Conservation (phyloP, 2,329 filamentous ascomycete species). For the Phyllosticta citribraziliensis region DNA sequence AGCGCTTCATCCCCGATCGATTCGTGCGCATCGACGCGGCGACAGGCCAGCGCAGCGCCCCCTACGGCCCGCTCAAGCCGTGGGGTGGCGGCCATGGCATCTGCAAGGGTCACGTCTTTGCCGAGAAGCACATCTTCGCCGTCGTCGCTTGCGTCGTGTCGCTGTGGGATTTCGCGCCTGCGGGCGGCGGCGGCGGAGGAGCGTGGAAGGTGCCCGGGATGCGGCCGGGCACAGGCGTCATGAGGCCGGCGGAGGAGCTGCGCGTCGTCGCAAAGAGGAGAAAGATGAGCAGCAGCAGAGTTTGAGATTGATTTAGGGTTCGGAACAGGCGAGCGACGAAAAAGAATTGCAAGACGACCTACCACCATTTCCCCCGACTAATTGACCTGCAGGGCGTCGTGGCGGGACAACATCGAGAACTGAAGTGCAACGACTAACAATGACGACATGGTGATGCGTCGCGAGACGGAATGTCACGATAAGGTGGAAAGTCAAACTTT, state of each 20-base stretch:
- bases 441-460: background rate
- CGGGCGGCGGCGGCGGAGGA: conserved; percentile 20
- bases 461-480: background rate
- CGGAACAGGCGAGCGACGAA: background rate
- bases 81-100: conserved; percentile 35
- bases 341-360: background rate
- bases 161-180: conserved; percentile 47
- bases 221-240: conserved; percentile 11
- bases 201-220: conserved; percentile 10
- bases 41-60: conserved; percentile 7
- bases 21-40: conserved; percentile 9
- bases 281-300: background rate
- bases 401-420: too few relatives aligned
- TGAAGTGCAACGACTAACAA: background rate
- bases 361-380: too few relatives aligned
- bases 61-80: conserved; percentile 12
- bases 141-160: conserved; percentile 44
- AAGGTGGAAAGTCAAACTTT: background rate
- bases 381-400: too few relatives aligned
- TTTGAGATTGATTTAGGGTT: background rate
- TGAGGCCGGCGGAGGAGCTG: conserved; percentile 1
- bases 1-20: conserved; percentile 9
- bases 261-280: conserved; percentile 3
- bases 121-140: conserved; percentile 40
- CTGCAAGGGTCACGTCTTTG: conserved; percentile 42